These are phyloP conservation scores for Hymenoscyphus occultus DNA, from an alignment of 2,329 filamentous ascomycete genomes.

Conservation along the genomic window DNA sequence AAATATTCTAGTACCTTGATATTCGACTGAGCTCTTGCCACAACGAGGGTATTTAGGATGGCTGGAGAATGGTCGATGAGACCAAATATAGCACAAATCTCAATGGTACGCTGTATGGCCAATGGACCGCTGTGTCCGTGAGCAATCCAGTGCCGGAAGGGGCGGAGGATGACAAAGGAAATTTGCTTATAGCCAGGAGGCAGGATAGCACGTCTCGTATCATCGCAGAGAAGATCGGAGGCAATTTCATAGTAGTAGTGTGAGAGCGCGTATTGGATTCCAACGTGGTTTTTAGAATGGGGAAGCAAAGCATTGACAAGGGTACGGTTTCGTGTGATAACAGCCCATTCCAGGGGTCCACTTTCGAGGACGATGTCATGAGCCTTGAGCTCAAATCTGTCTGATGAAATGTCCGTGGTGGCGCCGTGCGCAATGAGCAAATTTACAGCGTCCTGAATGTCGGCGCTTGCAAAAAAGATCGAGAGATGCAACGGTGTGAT, in stretches of 20 bases:
- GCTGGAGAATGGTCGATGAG: neutral
- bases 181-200: neutral
- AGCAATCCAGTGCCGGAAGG: slow-evolving; percentile 1
- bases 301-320: neutral
- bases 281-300: neutral
- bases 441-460: neutral
- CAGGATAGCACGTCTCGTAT: neutral
- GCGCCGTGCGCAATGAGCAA: neutral
- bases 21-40: too few species aligned
- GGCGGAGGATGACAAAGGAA: slow-evolving; percentile 1
- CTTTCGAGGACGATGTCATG: neutral
- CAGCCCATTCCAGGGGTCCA: neutral
- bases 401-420: neutral
- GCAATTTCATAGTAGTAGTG: slow-evolving; percentile 4
- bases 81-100: neutral
- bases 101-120: neutral
- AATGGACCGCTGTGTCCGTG: neutral
- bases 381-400: neutral
- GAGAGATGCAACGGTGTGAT: neutral
- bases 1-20: too few species aligned
- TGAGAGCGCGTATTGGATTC: neutral
- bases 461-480: neutral
- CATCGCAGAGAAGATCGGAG: neutral
- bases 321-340: slow-evolving; percentile 3
- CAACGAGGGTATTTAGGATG: neutral